Evolutionary conservation across 2,329 filamentous ascomycete species (phyloP), one percentile per base, ranked within the genome.

Genomic region (Aspergillus niger): DNA sequence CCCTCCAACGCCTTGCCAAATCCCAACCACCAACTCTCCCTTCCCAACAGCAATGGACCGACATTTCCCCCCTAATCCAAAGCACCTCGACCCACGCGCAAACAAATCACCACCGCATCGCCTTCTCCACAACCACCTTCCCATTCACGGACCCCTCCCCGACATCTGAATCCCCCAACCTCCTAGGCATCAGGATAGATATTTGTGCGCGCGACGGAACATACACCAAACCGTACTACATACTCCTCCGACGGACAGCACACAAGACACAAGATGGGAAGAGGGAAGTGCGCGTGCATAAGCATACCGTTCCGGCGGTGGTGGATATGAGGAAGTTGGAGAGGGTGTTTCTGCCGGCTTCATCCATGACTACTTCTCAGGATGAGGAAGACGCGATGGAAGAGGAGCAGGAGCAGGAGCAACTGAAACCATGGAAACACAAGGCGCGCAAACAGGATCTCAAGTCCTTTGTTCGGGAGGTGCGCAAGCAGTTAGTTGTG

Each of bases 291-390:
- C 65, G 67, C 2, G 72, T 81, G 5, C 72, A 81, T 60, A 70
- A 74, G 13, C 79, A 81, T 66, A 81, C 79, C 0, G 74, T 81
- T n/a, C 79, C 79, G 5, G 69, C 74, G 0, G 79, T 80, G 56
- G 79, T 81, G 17, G 72, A 78, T 0, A 58, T 81, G 8, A 61
- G 72, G 8, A 72, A 72, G 36, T 65, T 81, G 8, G 77, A 77
- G 63, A 61, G 69, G 15, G 63, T 66, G 13, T 80, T 63, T 44
- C 20, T 66, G 13, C 70, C 80, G 2, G 65, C 71, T 5, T 22
- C 62, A 30, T 10, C 28, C 3, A 10, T 30, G 3, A 30, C 4
- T 5, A 61, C 67, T 2, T 51, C 41, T 5, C 17, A 8, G 13
- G 58, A 44, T 10, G 24, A 28, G 2, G 65, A 50, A 8, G 65